Evolutionary conservation across 2,329 filamentous ascomycete species (phyloP), one percentile per base, ranked within the genome.

Genomic region (Epichloe amarillans): DNA sequence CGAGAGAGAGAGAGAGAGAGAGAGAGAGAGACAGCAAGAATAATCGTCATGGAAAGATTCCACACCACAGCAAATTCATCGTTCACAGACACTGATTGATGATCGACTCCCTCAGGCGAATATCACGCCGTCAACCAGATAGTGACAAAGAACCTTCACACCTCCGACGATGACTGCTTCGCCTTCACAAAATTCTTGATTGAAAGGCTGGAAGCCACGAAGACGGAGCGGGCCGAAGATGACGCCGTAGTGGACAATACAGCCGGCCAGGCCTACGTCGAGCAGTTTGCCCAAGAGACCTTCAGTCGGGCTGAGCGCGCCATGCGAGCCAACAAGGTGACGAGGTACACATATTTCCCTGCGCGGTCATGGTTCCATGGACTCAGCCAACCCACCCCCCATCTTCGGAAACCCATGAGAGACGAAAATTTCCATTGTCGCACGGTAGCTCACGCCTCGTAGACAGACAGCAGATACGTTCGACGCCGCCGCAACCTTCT

Each of bases 71-170:
- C 2, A 45, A 45, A 12, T 8, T 7, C 10, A 39, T 7, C 17
- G n/a, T 30, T 35, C 39, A 17, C 10, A 38, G 39, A 21, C 17
- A 15, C 48, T 40, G 10, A 43, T 26, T 46, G 30, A 39, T 43
- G 26, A 19, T 41, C 14, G 35, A 56, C 59, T 54, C 39, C 50
- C 30, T 38, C 33, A 93, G 88, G 86, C 66, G 84, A 94, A 62
- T 95, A 93, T 67, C 93, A 88, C 75, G 87, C 93, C 26, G 86
- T 95, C 45, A 89, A 97, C 61, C 87, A 94, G 63, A 94, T 98
- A 58, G 80, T 98, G 14, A 75, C 79, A 49, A 87, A 84, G 64
- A 77, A 82, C 43, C 79, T 97, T 40, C 91, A 97, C 69, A 83
- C 77, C 53, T 71, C 76, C 58, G 86, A 93, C 64, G 77, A 85